Base-by-base conservation (phyloP, 2,329 filamentous ascomycete genomes). In the Fusarium veterinarium region DNA sequence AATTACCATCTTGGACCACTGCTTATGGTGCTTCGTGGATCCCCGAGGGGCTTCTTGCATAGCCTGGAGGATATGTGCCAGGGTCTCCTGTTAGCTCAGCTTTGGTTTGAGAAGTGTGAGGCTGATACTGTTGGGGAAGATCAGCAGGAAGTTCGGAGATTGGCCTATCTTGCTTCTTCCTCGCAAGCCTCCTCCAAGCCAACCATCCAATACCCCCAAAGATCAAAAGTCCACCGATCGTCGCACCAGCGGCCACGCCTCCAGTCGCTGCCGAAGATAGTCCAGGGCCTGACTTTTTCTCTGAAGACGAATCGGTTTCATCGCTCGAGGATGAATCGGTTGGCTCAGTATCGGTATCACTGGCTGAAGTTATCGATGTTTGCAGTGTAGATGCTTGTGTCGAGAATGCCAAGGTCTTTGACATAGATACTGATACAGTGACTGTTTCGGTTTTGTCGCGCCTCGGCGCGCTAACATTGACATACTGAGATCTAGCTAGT, bases 281-380 rank as follows among this genome's bases (percentile, higher is more conserved):
- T 9, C 31, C 55, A 23, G 5, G 0, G 41, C 31, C 5, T 17
- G 49, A 6, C 13, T 25, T 38, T 13, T 17, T 19, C 23, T 41
- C 25, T 28, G 37, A 30, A 16, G 28, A 13, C 2, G 37, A 19
- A 8, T 56, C 28, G 25, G 40, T 37, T 20, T 19, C 13, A 8
- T 37, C 41, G 23, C 40, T 46, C 5, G 28, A 35, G n/a, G 31
- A 0, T 6, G 41, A 17, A 13, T 19, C 17, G 2, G 55, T 58
- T 6, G 30, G 20, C 3, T 10, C 11, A 23, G n/a, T 6, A 14
- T n/a, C 0, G 17, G 1, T 19, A 5, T 30, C 6, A 5, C 1
- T 3, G 1, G 28, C 2, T 12, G 2, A 31, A 19, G 8, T 56
- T 23, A 30, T 42, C n/a, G 52, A 41, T 33, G 38, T 42, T 33